Evolutionary conservation across 2,329 filamentous ascomycete species (phyloP), one percentile per base, ranked within the genome.

Genomic region (Aspergillus fumigatus): DNA sequence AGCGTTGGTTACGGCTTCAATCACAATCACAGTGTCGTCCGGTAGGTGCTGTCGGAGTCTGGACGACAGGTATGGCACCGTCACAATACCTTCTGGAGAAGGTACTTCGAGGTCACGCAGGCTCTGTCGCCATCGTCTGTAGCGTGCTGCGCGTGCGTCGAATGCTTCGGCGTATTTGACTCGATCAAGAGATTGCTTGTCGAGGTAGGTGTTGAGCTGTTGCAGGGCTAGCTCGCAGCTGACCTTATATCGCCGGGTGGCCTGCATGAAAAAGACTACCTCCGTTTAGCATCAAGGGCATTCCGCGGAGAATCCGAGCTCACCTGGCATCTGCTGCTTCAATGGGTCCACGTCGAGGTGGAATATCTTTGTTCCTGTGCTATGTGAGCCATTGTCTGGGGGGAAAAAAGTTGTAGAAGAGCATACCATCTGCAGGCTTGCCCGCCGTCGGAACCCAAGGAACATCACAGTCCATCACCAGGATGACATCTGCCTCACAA

Each of bases 401-500:
- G 10, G 2, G 6, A 23, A 23, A 7, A 26, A 23, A 10, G 8
- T 8, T 19, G n/a, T 5, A 45, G 11, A 23, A 9, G 41, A 45
- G 21, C 41, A 45, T 45, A 19, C 75, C 71, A n/a, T 73, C 64
- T 5, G 73, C 75, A 0, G 85, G 85, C 41, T 78, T 76, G 67
- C 83, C 84, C 57, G 84, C 83, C 0, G 89, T 93, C 11, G 87
- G 85, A 57, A 97, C 92, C 90, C 91, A 96, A 0, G 92, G 92
- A 0, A 96, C 90, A 67, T 96, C 92, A 61, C 90, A 93, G 72
- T 96, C 88, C 26, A 95, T 65, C 4, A 96, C 87, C 0, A 96
- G 64, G 57, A 96, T 93, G 5, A 90, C 84, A 69, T 96, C 92
- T 1, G 92, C 90, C 1, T 84, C 83, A 53, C 80, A 82, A 68